phyloP scores from a whole-genome alignment of 495 filamentous ascomycete species.

The Wilcoxina mikolae region DNA sequence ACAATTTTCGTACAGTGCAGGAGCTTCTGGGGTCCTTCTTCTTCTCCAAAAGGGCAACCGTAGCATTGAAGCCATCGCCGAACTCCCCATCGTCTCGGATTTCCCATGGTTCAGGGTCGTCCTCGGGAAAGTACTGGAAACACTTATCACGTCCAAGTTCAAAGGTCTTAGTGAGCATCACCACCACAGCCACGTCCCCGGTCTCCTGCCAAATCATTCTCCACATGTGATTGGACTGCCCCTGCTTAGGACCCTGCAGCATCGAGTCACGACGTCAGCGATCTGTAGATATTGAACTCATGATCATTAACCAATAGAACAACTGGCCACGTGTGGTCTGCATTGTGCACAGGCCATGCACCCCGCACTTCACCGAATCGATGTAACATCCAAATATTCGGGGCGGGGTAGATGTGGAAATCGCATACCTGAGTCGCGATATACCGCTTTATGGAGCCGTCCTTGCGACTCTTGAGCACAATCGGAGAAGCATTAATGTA shows the following conservation, averaged over 20 bases:
- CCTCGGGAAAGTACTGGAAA: conserved; percentile 70
- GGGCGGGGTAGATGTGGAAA: not conserved
- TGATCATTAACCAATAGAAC: not conserved
- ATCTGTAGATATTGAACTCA: not conserved
- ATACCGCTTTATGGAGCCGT: conserved; percentile 40
- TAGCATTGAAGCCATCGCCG: conserved; percentile 45
- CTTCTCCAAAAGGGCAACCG: conserved; percentile 38
- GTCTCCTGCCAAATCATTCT: conserved; percentile 90
- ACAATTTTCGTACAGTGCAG: conserved; percentile 37
- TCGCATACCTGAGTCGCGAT: conserved; percentile 51
- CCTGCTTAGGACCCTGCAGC: conserved; percentile 66
- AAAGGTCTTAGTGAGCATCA: conserved; percentile 89
- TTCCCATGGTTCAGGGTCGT: conserved; percentile 38
- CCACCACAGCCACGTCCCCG: conserved; percentile 62
- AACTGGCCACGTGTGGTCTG: not conserved
- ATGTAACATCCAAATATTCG: not conserved
- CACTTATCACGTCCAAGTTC: conserved; percentile 79
- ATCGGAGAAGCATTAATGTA: conserved; percentile 98
- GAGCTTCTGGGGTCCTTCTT: conserved; percentile 35
- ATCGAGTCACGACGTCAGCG: conserved; percentile 10
- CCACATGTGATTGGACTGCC: conserved; percentile 66
- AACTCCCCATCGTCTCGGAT: conserved; percentile 49
- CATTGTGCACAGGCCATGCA: not conserved
- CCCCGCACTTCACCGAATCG: not conserved
- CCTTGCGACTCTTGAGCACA: conserved; percentile 42